These are phyloP conservation scores for Geranomyces michiganensis DNA, from an alignment of 192 early-diverging fungal species.

Conservation along the genomic window DNA sequence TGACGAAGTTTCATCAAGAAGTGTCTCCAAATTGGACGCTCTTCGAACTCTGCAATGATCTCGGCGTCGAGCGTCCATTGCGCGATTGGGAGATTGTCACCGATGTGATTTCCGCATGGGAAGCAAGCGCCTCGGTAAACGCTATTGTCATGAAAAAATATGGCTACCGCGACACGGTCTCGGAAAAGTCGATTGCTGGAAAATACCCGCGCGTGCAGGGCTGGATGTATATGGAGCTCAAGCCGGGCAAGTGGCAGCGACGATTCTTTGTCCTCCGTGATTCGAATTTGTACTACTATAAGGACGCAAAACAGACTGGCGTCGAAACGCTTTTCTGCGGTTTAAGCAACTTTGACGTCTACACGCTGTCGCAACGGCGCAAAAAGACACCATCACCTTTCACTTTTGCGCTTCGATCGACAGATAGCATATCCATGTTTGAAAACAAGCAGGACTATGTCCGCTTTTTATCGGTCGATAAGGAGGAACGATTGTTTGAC, in stretches of 20 bases:
- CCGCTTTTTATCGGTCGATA: conserved; percentile 70
- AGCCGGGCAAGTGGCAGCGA: conserved; percentile 86
- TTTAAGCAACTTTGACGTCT: conserved; percentile 81
- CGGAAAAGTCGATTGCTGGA: conserved; percentile 51
- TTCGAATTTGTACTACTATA: conserved; percentile 66
- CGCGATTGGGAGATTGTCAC: conserved; percentile 88
- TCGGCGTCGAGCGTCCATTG: conserved; percentile 86
- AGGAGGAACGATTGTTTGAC: conserved; percentile 66
- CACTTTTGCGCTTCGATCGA: conserved; percentile 84
- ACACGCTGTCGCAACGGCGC: conserved; percentile 66
- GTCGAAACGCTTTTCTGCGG: conserved; percentile 47
- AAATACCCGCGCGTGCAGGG: conserved; percentile 60
- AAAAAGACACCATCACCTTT: conserved; percentile 76
- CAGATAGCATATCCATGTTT: conserved; percentile 74
- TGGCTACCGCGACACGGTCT: conserved; percentile 60
- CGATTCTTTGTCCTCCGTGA: conserved; percentile 71
- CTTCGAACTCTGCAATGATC: conserved; percentile 88
- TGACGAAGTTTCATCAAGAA: conserved; percentile 56
- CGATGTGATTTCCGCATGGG: conserved; percentile 83
- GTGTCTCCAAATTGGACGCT: conserved; percentile 73
- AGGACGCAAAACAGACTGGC: conserved; percentile 53
- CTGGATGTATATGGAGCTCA: conserved; percentile 74
- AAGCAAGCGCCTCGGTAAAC: conserved; percentile 68
- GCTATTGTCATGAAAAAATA: conserved; percentile 79
- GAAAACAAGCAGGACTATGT: conserved; percentile 86